Conservation (phyloP, 208 protist species). For the Trypanosomatidae sp. region DNA sequence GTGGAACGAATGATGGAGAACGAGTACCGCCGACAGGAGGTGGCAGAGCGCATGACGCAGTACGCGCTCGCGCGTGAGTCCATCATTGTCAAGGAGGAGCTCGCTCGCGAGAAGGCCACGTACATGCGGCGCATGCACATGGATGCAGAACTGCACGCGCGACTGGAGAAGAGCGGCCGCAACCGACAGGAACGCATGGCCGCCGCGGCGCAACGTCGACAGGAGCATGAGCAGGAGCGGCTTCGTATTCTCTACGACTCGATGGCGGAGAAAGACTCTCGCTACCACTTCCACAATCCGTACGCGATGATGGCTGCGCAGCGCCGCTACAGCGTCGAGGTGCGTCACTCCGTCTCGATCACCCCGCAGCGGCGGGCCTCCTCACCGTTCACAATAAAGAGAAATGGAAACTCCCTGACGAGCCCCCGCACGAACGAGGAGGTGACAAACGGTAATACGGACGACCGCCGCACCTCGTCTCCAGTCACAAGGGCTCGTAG, state of each 20-base stretch:
- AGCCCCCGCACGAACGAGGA: not conserved
- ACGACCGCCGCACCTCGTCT: conserved; percentile 8
- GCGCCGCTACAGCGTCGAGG: conserved; percentile 31
- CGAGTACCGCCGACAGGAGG: conserved; percentile 48
- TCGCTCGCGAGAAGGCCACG: conserved; percentile 40
- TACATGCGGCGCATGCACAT: conserved; percentile 23
- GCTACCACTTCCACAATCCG: conserved; percentile 33
- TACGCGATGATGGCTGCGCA: conserved; percentile 39
- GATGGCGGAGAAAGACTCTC: conserved; percentile 21
- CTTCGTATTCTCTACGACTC: conserved; percentile 19
- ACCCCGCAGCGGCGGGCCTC: conserved; percentile 12
- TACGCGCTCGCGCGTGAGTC: conserved; percentile 26
- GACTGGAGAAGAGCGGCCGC: conserved; percentile 15
- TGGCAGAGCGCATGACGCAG: conserved; percentile 33
- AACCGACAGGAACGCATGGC: conserved; percentile 20
- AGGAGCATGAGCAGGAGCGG: conserved; percentile 33
- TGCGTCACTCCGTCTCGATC: conserved; percentile 2
- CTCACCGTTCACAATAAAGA: not conserved
- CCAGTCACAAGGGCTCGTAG: not conserved
- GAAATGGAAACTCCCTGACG: not conserved
- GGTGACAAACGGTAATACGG: not conserved
- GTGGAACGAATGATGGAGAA: conserved; percentile 62
- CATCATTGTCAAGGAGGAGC: conserved; percentile 35
- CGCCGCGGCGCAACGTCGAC: conserved; percentile 25
- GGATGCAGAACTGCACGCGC: conserved; percentile 12